These are phyloP conservation scores for Saccharomyces paradoxus DNA, from an alignment of 805 yeast species.

Conservation along the genomic window DNA sequence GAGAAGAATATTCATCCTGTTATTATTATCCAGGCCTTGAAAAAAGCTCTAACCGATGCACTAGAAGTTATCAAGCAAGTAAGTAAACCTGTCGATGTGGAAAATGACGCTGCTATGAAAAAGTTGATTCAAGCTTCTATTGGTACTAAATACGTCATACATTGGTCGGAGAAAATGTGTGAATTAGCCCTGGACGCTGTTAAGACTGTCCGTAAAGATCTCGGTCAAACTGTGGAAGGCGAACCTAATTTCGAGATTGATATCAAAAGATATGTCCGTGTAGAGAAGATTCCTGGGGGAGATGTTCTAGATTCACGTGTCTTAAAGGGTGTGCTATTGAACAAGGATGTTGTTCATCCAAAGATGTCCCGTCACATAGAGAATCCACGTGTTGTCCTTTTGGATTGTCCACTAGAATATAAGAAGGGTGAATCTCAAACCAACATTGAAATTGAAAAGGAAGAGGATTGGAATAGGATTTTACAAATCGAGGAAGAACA, in stretches of 20 bases:
- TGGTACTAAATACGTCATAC: conserved; percentile 88
- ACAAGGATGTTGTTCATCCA: conserved; percentile 98
- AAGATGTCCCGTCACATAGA: conserved; percentile 87
- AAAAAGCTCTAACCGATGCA: conserved; percentile 85
- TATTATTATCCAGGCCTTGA: conserved; percentile 86
- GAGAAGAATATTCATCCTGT: conserved; percentile 97
- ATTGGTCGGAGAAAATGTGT: conserved; percentile 92
- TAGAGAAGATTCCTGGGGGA: conserved; percentile 97
- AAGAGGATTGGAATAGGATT: conserved; percentile 92
- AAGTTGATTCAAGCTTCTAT: conserved; percentile 82
- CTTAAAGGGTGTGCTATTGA: conserved; percentile 82
- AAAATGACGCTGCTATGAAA: conserved; percentile 79
- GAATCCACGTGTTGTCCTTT: conserved; percentile 78
- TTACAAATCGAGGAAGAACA: conserved; percentile 97
- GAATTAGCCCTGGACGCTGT: conserved; percentile 80
- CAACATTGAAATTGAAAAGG: conserved; percentile 92
- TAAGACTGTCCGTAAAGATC: conserved; percentile 61
- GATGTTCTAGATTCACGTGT: conserved; percentile 86
- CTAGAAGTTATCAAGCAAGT: conserved; percentile 77
- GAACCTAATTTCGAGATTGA: conserved; percentile 72
- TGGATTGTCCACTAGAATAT: conserved; percentile 96
- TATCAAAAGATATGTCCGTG: conserved; percentile 82
- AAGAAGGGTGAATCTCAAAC: conserved; percentile 99
- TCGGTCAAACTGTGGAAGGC: conserved; percentile 37
- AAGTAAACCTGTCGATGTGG: conserved; percentile 73